These are phyloP conservation scores for Suillus weaverae DNA, from an alignment of 768 basidiomycete genomes.

Conservation along the genomic window DNA sequence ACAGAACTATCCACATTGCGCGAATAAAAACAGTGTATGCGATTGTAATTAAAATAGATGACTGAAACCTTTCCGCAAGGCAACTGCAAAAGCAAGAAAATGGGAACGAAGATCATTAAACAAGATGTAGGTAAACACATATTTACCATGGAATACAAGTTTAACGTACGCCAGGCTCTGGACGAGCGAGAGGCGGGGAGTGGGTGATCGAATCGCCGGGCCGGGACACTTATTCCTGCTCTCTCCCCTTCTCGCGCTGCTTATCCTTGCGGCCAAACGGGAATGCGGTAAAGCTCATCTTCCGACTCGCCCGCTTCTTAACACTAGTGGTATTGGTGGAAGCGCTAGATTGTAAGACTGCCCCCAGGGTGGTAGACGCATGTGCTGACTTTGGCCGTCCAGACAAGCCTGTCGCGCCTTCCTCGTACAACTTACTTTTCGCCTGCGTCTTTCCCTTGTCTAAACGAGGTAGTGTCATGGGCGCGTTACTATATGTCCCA, in stretches of 20 bases:
- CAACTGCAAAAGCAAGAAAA: slow-evolving; percentile 14
- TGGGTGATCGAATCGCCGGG: not conserved
- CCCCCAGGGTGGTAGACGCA: slow-evolving; percentile 19
- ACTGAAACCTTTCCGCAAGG: slow-evolving; percentile 1
- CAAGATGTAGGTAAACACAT: slow-evolving; percentile 12
- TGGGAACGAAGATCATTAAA: slow-evolving; percentile 30
- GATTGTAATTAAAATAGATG: slow-evolving; percentile 7
- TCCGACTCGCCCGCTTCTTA: slow-evolving; percentile 45
- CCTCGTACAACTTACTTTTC: slow-evolving; percentile 8
- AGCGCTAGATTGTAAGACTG: slow-evolving; percentile 17
- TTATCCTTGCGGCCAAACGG: slow-evolving; percentile 57
- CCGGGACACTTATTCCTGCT: slow-evolving; percentile 20
- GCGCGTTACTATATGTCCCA: not conserved
- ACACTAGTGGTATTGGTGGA: slow-evolving; percentile 31
- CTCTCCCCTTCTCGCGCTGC: slow-evolving; percentile 44
- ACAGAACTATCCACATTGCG: slow-evolving; percentile 14
- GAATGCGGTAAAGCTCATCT: slow-evolving; percentile 67
- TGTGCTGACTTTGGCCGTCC: slow-evolving; percentile 29
- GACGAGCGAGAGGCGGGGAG: not conserved
- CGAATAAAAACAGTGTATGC: slow-evolving; percentile 1
- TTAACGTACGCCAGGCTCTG: slow-evolving; percentile 2
- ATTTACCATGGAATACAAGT: slow-evolving; percentile 4
- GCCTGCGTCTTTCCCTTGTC: slow-evolving; percentile 1
- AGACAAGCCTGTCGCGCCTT: not conserved
- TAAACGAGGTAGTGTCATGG: slow-evolving; percentile 6